Evolutionary conservation across 768 basidiomycete species (phyloP).

Genomic region (Zangia roseola): DNA sequence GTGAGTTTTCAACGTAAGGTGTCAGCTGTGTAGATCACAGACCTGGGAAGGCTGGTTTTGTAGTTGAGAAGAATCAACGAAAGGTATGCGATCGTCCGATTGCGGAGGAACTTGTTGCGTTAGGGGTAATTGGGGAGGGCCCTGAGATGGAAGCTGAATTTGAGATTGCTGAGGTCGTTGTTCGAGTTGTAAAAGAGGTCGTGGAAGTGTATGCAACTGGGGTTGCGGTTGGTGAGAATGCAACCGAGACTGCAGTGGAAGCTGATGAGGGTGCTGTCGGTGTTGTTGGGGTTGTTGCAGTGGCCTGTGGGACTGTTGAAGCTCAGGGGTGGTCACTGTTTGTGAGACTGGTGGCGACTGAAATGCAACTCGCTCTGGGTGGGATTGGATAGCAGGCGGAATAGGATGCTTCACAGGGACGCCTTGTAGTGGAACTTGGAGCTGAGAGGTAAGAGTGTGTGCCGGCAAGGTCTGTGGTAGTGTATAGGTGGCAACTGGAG

Average conservation of each 20-base stretch:
- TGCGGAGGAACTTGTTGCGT: not conserved
- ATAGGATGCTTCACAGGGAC: not conserved
- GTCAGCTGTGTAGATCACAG: not conserved
- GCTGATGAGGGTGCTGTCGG: not conserved
- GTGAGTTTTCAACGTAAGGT: not conserved
- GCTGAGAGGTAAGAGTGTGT: not conserved
- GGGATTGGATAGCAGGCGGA: not conserved
- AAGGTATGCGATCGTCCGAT: not conserved
- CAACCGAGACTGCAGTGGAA: not conserved
- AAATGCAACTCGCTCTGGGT: not conserved
- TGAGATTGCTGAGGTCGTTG: not conserved
- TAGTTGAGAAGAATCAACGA: not conserved
- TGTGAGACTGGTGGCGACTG: not conserved
- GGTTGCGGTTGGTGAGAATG: not conserved
- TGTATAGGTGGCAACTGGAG: not conserved
- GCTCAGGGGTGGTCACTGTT: too few relatives aligned
- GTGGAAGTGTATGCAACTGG: not conserved
- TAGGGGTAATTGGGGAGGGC: conserved; percentile 1
- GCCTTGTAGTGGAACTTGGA: conserved; percentile 4
- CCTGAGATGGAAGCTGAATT: not conserved
- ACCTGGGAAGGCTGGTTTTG: conserved; percentile 2
- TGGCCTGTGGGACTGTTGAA: not conserved
- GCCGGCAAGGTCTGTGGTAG: conserved; percentile 1
- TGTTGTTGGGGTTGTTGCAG: conserved; percentile 3
- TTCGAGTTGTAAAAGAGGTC: not conserved